Evolutionary conservation across 2,329 filamentous ascomycete species (phyloP).

Genomic region (Colletotrichum graminicola): DNA sequence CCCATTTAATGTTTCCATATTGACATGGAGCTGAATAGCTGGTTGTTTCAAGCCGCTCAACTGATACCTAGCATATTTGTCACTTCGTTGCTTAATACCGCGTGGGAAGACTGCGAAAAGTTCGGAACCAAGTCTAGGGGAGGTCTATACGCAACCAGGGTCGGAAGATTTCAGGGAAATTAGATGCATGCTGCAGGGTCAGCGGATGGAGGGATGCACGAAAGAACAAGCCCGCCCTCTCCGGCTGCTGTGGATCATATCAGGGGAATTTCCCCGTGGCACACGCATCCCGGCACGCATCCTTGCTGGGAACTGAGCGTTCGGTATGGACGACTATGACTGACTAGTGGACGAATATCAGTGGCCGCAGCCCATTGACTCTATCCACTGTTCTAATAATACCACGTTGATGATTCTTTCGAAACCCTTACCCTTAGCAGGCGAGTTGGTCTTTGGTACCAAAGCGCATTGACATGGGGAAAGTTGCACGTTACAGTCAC

Average conservation of each 20-base stretch:
- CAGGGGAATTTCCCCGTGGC: background rate
- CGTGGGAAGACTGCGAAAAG: too few relatives aligned
- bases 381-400: background rate
- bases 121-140: too few relatives aligned
- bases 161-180: background rate
- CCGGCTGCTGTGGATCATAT: background rate
- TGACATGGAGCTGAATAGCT: background rate
- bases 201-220: background rate
- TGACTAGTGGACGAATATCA: background rate
- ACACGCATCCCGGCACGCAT: background rate
- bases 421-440: background rate
- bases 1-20: background rate
- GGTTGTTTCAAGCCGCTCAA: background rate
- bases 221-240: slow-evolving; percentile 1
- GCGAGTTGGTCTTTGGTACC: background rate
- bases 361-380: background rate
- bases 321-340: background rate
- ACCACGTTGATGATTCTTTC: background rate
- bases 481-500: background rate
- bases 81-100: too few relatives aligned
- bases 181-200: slow-evolving; percentile 1
- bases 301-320: background rate
- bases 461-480: background rate
- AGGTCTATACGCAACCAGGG: background rate
- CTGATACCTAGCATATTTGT: too few relatives aligned